phyloP scores from a whole-genome alignment of 1,284 basidiomycete genomes.

The Ustilago tritici region DNA sequence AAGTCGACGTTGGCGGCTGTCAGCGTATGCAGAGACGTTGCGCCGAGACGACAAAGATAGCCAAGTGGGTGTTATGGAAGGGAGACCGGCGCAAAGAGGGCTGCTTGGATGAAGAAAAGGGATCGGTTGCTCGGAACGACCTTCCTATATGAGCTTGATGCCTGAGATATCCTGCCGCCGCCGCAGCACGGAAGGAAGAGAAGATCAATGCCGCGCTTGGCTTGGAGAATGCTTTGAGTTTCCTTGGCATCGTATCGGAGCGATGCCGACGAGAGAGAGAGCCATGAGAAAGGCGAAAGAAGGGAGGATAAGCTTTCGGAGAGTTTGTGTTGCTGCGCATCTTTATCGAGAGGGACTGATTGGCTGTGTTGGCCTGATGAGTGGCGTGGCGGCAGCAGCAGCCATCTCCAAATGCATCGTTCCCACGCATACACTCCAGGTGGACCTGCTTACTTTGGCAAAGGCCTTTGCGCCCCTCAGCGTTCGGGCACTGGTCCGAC shows the following conservation, averaged over 20 bases:
- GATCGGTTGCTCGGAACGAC: neutral
- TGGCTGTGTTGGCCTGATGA: neutral
- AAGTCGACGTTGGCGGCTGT: neutral
- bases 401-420: neutral
- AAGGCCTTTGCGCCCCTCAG: constrained; percentile 1
- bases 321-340: constrained; percentile 8
- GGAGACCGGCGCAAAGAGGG: neutral
- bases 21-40: neutral
- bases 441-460: neutral
- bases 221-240: neutral
- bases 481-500: neutral
- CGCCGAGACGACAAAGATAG: neutral
- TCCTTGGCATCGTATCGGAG: constrained; percentile 1
- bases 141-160: neutral
- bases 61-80: neutral
- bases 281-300: neutral
- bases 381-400: constrained; percentile 6
- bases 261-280: neutral
- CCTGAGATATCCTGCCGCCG: neutral
- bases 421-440: neutral
- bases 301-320: neutral
- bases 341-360: neutral
- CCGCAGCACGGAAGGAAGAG: neutral
- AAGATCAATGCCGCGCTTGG: neutral
- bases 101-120: neutral